Evolutionary conservation across 345 rosid species (phyloP).

Genomic region (Kernera saxatilis): DNA sequence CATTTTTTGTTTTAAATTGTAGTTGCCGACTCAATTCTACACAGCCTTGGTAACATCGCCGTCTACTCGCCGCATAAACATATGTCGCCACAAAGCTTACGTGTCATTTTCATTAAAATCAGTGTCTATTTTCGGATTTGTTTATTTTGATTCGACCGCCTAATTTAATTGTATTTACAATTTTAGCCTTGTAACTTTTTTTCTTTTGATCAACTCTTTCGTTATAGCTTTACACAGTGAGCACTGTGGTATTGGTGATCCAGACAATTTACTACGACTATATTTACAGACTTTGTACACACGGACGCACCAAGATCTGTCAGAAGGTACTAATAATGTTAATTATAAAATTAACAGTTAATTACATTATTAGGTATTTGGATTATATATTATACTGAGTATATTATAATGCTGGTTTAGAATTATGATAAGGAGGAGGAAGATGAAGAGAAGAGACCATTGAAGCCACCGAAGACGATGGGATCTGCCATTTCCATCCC

Average conservation of each 20-base stretch:
- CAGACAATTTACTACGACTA: constrained; percentile 79
- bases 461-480: constrained; percentile 31
- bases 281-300: constrained; percentile 41
- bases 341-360: not conserved
- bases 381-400: not conserved
- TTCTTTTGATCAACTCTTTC: not conserved
- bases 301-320: constrained; percentile 22
- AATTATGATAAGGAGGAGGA: constrained; percentile 10
- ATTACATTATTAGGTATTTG: not conserved
- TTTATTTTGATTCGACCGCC: not conserved
- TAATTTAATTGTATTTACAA: not conserved
- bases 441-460: constrained; percentile 50
- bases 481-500: constrained; percentile 63
- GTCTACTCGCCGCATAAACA: constrained; percentile 29
- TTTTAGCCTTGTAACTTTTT: not conserved
- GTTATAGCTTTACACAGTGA: constrained; percentile 73
- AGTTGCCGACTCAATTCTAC: constrained; percentile 94
- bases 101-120: not conserved
- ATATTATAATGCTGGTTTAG: not conserved
- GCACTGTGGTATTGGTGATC: constrained; percentile 66
- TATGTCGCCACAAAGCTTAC: not conserved
- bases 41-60: constrained; percentile 67
- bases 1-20: constrained; percentile 35
- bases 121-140: not conserved
- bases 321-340: not conserved